Base-by-base conservation (phyloP, 129 eudicot species). In the Centrapalus pauciflorus region DNA sequence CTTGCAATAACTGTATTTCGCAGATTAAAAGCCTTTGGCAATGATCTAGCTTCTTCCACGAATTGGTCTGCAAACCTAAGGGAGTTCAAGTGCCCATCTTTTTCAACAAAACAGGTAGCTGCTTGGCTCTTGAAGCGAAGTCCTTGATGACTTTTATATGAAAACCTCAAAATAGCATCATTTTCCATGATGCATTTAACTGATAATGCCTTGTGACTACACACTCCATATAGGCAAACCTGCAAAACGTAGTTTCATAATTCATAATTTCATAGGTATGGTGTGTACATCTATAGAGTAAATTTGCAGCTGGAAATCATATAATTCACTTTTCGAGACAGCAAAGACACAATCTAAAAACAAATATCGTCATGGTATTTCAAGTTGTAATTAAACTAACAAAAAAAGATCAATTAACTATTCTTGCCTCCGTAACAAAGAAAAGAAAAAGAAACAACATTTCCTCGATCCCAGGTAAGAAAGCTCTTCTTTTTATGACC, bases 181-280 rank as follows among this genome's bases (percentile, higher is more conserved):
- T 77, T 82, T 41, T 73, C 71, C 23, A 66, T 26, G 48, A 70
- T 62, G 84, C 81, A 80, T 67, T 73, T 77, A 34, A 70, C 32
- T 50, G 65, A 67, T 50, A 66, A 73, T 38, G 79, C 57, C 75
- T 71, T 89, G 61, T 41, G 79, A 52, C 54, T 60, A 34, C 73
- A 67, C 23, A 84, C 84, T 69, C 83, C 89, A 59, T 69, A 76
- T 37, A 84, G 29, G 17, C 81, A 80, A 58, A 73, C 79, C 97
- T 90, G 85, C 82, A 69, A 20, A 67, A 54, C 66, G 3, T 40
- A 51, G 43, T 60, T 45, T 43, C 38, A 50, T 1, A 40, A 8
- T 24, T 6, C 26, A 16, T 12, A 57, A 57, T 1, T 16, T 7
- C 14, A 51, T 21, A 28, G 26, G 6, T 0, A 11, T 26, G 8